Base-by-base conservation (phyloP, 345 rosid genomes). In the Acer negundo region DNA sequence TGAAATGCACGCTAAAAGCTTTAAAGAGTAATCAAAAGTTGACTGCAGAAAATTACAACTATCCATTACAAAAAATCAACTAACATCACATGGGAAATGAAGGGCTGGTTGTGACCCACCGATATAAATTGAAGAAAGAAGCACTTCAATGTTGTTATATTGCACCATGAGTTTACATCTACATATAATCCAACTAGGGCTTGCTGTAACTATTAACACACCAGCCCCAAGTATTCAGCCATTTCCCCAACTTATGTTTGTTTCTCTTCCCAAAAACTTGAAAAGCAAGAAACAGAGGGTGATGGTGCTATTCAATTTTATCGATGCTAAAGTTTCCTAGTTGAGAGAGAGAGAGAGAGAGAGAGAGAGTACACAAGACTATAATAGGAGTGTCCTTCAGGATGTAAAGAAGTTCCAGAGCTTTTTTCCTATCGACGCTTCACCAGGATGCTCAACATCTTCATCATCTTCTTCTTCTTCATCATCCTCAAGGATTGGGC, bases 371-470 rank as follows among this genome's bases (percentile, higher is more conserved):
- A 61, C 1, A 8, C 17, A 38, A 35, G 55, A n/a, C 22, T 1
- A 6, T 1, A 4, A 71, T 31, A 53, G 10, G 10, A 38, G 12
- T 28, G 12, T 22, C 79, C 51, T 49, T 86, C 80, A 93, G 23
- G 97, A 83, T 10, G 94, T 89, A 82, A 93, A 90, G 78, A 95
- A 95, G 49, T 90, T 93, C 98, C 97, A 92, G 42, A 93, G 84
- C 84, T 87, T 95, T 88, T 88, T 93, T 69, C 91, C 86, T 40
- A 95, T 62, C 20, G 98, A 91, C 23, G 73, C 93, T 70, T 87
- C 90, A 77, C 88, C 90, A 42, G 84, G 90, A 55, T 86, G 84
- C 35, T 89, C 91, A 38, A 58, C 93, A 66, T 85, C 92, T 65
- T 80, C 82, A 10, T 80, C 88, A 20, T 69, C 76, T 9, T 80